phyloP scores from a whole-genome alignment of 441 rosid genomes.

The Euphorbia celastroides region DNA sequence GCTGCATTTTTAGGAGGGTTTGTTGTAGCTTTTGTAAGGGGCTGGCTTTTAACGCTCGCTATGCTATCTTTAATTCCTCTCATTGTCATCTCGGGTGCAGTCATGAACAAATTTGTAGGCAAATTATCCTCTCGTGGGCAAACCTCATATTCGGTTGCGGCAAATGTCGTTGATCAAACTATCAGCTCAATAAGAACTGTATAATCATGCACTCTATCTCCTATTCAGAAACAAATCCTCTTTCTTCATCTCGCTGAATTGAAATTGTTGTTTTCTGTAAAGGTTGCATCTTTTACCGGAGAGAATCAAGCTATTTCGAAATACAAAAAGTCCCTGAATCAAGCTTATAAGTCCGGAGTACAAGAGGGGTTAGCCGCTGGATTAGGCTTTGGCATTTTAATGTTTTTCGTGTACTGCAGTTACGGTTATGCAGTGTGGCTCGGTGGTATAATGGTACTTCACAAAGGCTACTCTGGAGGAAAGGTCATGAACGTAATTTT shows the following conservation, averaged over 20 bases:
- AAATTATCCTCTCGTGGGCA: conserved; percentile 63
- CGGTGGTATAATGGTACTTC: conserved; percentile 54
- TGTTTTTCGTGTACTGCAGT: conserved; percentile 35
- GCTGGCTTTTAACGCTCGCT: conserved; percentile 75
- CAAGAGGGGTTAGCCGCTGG: conserved; percentile 63
- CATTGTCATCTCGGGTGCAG: conserved; percentile 54
- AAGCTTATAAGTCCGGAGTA: conserved; percentile 52
- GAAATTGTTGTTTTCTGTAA: neutral
- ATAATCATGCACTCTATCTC: neutral
- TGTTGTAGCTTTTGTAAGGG: conserved; percentile 48
- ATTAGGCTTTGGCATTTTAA: conserved; percentile 43
- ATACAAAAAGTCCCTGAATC: conserved; percentile 44
- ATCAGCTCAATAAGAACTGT: conserved; percentile 73
- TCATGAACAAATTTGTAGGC: conserved; percentile 32
- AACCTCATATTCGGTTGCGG: conserved; percentile 53
- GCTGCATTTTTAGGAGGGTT: conserved; percentile 64
- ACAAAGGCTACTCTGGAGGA: conserved; percentile 61
- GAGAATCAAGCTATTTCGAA: conserved; percentile 52
- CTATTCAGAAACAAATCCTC: no score
- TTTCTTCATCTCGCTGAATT: no score
- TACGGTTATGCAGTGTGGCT: conserved; percentile 60
- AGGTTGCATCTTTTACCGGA: conserved; percentile 85
- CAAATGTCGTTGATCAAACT: conserved; percentile 61
- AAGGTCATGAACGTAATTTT: conserved; percentile 45
- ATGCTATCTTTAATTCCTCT: conserved; percentile 63